Evolutionary conservation across 768 basidiomycete species (phyloP), one percentile per base, ranked within the genome.

Genomic region (Lactarius trivialis): DNA sequence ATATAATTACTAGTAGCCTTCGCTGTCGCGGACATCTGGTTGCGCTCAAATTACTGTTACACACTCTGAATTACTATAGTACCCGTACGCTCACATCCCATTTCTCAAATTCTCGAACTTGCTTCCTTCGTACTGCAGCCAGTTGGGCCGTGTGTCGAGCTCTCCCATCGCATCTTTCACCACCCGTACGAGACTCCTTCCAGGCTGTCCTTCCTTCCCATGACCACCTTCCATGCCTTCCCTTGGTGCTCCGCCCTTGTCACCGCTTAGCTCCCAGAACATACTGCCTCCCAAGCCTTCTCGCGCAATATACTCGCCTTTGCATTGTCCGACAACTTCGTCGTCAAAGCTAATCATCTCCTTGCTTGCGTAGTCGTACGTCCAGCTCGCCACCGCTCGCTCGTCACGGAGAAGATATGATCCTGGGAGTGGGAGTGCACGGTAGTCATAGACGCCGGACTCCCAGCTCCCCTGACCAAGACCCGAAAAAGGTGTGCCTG

Each of bases 191-290:
- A 96, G 76, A 68, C 89, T 91, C 63, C 73, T 71, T 4, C 91
- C 86, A 33, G 84, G 82, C 66, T 88, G 83, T 3, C 79, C 78
- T 30, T 87, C 87, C 73, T 93, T 93, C 2, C 90, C 91, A 1
- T 75, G 78, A 2, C 89, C 88, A 8, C 75, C 74, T 65, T 92
- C 89, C 83, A 91, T 86, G 15, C 83, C 88, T 41, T 88, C 83
- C 56, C 89, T 81, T 24, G 63, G 56, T 33, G 72, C 68, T 5
- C 75, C 75, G 1, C 83, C 83, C 72, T 93, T 92, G 75, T 98
- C 96, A 2, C 91, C 93, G 67, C 87, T 89, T 45, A 96, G 77
- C 72, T 95, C 92, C 92, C 91, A 93, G 68, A 88, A 88, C 97
- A 99, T 99, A 59, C 88, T 89, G 0, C 97, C 97, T 7, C 90